Base-by-base conservation (phyloP, 1,284 basidiomycete genomes). In the Cutaneotrichosporon sp. region DNA sequence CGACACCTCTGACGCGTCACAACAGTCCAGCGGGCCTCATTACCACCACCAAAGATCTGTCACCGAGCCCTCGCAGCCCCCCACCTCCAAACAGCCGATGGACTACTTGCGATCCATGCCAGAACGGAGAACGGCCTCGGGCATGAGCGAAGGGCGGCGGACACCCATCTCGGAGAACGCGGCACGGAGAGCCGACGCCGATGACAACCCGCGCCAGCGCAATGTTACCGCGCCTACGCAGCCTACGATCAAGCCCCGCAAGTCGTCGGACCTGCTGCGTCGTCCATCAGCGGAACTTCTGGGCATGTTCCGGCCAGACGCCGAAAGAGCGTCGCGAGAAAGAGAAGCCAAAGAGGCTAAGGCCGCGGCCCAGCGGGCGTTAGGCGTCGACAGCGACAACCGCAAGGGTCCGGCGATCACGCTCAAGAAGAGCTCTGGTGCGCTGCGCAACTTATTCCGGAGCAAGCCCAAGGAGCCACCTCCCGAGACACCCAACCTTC, bases 381-480 rank as follows among this genome's bases (percentile, higher is more conserved):
- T 75, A 2, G 74, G 74, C 11, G 67, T 72, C 8, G 66, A 64
- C 30, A 60, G 56, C n/a, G 69, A 64, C 47, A 32, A 5, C 40
- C 63, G 69, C 47, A 74, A 74, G 61, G 42, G 69, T 5, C 71
- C 73, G 0, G 76, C 70, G 0, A 34, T 78, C 32, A 73, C 73
- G 22, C 62, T 76, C 46, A 76, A 77, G 66, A 81, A 80, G 70
- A 75, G 73, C 59, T 77, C 78, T 3, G 78, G 77, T 13, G 79
- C 77, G 2, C 60, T 81, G 16, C 74, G 76, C 55, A 75, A 72
- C 9, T 62, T 81, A 51, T 81, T 81, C 70, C 77, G 80, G 32
- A 72, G 76, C 47, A 81, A 82, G 64, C 73, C 76, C 5, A 81
- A 84, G 68, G 82, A 82, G n/a, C 78, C 80, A 46, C 80, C 47